Evolutionary conservation across 1,139 yeast genomes (phyloP).

Genomic region (Spathaspora sp.): DNA sequence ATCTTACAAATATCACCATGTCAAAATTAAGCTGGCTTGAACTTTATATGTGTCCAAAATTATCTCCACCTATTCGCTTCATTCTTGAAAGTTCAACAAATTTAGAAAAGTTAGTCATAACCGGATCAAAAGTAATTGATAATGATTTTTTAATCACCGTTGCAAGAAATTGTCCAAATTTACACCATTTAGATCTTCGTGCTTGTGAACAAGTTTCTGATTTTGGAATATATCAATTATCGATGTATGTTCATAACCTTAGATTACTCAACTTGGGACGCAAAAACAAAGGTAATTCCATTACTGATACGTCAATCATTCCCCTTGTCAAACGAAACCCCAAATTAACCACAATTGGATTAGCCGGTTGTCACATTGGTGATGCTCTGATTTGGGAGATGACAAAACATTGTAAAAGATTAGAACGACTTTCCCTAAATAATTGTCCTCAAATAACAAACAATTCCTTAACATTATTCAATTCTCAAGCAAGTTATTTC

Average conservation of each 20-base stretch:
- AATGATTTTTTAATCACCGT: conserved; percentile 58
- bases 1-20: conserved; percentile 32
- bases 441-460: conserved; percentile 69
- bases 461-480: conserved; percentile 60
- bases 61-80: conserved; percentile 56
- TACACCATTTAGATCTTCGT: conserved; percentile 70
- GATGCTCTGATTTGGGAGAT: conserved; percentile 82
- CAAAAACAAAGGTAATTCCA: conserved; percentile 62
- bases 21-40: conserved; percentile 65
- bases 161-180: conserved; percentile 55
- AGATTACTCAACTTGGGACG: conserved; percentile 74
- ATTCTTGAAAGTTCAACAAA: conserved; percentile 29
- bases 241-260: conserved; percentile 57
- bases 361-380: conserved; percentile 83
- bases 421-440: conserved; percentile 75
- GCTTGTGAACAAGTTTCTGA: conserved; percentile 85
- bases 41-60: conserved; percentile 77
- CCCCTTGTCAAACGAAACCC: conserved; percentile 56
- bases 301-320: conserved; percentile 70
- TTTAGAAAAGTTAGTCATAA: conserved; percentile 63
- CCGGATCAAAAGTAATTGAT: conserved; percentile 69
- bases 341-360: conserved; percentile 67
- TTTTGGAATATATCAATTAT: conserved; percentile 66
- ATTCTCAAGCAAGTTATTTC: conserved; percentile 31
- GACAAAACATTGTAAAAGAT: conserved; percentile 50